Conservation (phyloP, 352 stramenopile species). For the Pythium aquatile region DNA sequence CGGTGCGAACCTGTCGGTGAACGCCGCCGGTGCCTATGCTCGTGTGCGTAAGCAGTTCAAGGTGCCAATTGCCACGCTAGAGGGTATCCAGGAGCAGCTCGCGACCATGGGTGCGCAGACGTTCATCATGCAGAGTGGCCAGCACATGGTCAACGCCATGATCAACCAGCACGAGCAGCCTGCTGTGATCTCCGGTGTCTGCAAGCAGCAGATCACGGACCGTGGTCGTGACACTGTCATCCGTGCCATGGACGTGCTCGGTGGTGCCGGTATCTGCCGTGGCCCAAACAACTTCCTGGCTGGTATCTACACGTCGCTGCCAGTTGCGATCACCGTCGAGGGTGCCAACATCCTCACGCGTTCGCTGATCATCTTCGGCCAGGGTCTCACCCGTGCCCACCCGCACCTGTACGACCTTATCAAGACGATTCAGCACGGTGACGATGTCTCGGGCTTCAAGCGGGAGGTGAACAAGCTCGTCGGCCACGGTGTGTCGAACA, state of each 20-base stretch:
- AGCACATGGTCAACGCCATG: constrained; percentile 98
- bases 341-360: constrained; percentile 98
- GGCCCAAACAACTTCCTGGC: constrained; percentile 96
- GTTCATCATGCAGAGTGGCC: constrained; percentile 94
- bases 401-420: constrained; percentile 98
- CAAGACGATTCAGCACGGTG: constrained; percentile 93
- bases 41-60: constrained; percentile 98
- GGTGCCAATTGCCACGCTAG: constrained; percentile 97
- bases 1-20: constrained; percentile 89
- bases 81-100: constrained; percentile 97
- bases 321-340: constrained; percentile 97
- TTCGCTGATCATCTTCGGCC: constrained; percentile 97
- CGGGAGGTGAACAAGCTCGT: constrained; percentile 95
- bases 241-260: constrained; percentile 97
- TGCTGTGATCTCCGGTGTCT: constrained; percentile 97
- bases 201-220: constrained; percentile 99
- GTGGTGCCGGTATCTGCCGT: constrained; percentile 96
- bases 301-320: constrained; percentile 95
- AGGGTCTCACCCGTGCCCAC: constrained; percentile 97
- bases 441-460: constrained; percentile 93
- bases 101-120: constrained; percentile 91
- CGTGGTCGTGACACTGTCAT: constrained; percentile 95
- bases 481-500: constrained; percentile 93
- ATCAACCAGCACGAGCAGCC: constrained; percentile 99
- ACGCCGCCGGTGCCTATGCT: constrained; percentile 94